Evolutionary conservation across 2,329 filamentous ascomycete genomes (phyloP).

Genomic region (Huntiella savannae): DNA sequence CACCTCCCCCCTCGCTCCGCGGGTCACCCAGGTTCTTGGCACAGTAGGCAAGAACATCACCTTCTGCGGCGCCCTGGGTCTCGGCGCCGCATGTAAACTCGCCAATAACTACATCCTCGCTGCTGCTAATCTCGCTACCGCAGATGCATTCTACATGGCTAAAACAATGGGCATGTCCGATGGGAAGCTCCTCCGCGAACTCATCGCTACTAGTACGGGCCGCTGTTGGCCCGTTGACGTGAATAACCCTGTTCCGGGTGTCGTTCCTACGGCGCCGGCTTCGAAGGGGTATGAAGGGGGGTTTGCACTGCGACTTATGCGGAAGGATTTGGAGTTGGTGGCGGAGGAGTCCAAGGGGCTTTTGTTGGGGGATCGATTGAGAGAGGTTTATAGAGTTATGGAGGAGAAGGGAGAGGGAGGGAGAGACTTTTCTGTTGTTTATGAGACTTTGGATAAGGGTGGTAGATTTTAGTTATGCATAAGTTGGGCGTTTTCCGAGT

Average conservation of each 20-base stretch:
- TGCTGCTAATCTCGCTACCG: constrained; percentile 66
- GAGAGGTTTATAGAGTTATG: constrained; percentile 47
- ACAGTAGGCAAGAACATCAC: constrained; percentile 75
- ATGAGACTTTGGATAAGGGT: constrained; percentile 39
- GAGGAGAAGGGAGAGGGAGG: constrained; percentile 43
- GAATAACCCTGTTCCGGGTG: constrained; percentile 85
- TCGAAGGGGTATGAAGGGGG: constrained; percentile 58
- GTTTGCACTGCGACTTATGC: constrained; percentile 62
- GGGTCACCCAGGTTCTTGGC: constrained; percentile 48
- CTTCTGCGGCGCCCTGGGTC: constrained; percentile 68
- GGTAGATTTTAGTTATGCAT: constrained; percentile 23
- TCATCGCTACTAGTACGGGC: constrained; percentile 91
- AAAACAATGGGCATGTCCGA: constrained; percentile 40
- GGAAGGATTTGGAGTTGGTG: constrained; percentile 58
- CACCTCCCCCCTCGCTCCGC: constrained; percentile 32
- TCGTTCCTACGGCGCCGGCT: constrained; percentile 58
- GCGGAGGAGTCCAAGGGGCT: constrained; percentile 53
- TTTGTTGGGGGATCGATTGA: constrained; percentile 42
- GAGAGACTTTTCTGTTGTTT: constrained; percentile 67
- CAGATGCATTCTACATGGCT: constrained; percentile 48
- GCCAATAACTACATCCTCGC: constrained; percentile 95
- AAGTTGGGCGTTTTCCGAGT: constrained; percentile 25
- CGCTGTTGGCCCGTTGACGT: constrained; percentile 88
- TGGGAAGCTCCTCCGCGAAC: constrained; percentile 45
- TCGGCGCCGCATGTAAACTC: constrained; percentile 77